phyloP scores from a whole-genome alignment of 2,329 filamentous ascomycete species.

The Dothistroma septosporum region DNA sequence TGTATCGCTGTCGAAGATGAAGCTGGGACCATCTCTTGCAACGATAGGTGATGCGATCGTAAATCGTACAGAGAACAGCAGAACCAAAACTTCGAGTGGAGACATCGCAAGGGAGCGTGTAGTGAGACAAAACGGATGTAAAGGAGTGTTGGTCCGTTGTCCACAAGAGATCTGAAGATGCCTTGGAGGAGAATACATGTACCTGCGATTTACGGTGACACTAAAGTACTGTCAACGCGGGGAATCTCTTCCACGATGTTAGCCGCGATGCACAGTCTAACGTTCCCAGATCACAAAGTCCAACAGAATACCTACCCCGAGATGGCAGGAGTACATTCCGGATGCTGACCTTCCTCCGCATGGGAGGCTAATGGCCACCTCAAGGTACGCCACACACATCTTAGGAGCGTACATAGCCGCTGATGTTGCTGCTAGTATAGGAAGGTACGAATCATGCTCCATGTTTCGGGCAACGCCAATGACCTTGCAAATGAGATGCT shows the following conservation, averaged over 20 bases:
- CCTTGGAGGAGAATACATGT: neutral
- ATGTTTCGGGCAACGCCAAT: conserved; percentile 1
- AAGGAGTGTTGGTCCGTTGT: neutral
- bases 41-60: neutral
- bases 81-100: conserved; percentile 8
- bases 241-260: neutral
- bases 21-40: conserved; percentile 20
- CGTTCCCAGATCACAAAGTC: neutral
- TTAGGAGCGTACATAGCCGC: conserved; percentile 9
- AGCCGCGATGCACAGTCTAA: neutral
- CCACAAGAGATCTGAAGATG: neutral
- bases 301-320: neutral
- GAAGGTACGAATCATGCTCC: conserved; percentile 13
- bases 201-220: neutral
- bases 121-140: neutral
- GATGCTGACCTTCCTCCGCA: neutral
- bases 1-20: conserved; percentile 28
- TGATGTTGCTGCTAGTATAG: conserved; percentile 3
- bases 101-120: conserved; percentile 12
- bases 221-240: neutral
- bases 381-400: neutral
- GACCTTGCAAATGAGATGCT: conserved; percentile 6
- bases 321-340: neutral
- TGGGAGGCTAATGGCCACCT: neutral
- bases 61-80: conserved; percentile 7